A percentile compares a stretch with the other conserved stretches of the same genome.
Evolutionary conservation across 129 eudicot genomes (phyloP).

Genomic region (Silybum marianum): DNA sequence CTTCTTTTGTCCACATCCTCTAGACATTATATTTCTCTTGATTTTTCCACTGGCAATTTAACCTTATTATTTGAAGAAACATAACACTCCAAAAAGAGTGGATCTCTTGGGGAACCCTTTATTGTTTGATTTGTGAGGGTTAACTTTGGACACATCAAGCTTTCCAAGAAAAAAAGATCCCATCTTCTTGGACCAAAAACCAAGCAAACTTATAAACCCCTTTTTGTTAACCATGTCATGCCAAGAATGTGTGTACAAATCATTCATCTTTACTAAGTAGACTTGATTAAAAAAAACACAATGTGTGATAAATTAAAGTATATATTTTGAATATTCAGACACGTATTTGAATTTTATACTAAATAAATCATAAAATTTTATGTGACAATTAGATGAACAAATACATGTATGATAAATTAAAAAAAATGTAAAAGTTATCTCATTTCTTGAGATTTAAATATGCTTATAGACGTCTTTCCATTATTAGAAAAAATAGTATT

Average conservation of each 20-base stretch:
- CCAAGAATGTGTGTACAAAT: background rate
- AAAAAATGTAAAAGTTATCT: background rate
- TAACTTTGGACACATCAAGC: conserved; percentile 18
- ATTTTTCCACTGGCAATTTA: conserved; percentile 10
- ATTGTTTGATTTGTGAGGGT: conserved; percentile 18
- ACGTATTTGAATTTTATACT: background rate
- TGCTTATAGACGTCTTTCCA: background rate
- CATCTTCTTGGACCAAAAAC: conserved; percentile 1
- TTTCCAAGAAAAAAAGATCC: conserved; percentile 13
- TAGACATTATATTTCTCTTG: conserved; percentile 20
- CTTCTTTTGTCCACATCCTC: background rate
- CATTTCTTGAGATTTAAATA: too few relatives aligned
- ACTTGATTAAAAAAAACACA: background rate
- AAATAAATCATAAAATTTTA: background rate
- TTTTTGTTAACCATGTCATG: background rate
- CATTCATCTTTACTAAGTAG: background rate
- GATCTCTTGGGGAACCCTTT: conserved; percentile 21
- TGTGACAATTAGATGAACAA: background rate
- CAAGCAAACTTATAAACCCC: conserved; percentile 4
- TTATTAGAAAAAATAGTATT: too few relatives aligned
- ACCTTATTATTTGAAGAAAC: conserved; percentile 11
- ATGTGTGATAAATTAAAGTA: background rate
- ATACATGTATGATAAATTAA: background rate
- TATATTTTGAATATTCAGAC: background rate
- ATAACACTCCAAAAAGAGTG: conserved; percentile 29